phyloP scores from a whole-genome alignment of 257 asterid species.

The Gentiana dahurica region DNA sequence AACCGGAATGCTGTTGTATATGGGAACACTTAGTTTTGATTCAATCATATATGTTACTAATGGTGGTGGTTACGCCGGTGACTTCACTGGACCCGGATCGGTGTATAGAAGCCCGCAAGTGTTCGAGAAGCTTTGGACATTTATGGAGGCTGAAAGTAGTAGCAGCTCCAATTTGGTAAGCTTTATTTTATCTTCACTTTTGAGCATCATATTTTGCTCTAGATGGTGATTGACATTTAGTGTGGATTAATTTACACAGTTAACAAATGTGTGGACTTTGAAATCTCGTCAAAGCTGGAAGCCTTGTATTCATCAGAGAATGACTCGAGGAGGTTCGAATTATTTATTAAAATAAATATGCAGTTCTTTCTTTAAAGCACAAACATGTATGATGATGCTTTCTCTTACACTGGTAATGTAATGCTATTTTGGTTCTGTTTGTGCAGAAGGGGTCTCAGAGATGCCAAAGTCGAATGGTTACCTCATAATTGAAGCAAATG shows the following conservation, averaged over 20 bases:
- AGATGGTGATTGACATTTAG: background rate
- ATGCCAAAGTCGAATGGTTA: conserved; percentile 72
- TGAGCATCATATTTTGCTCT: background rate
- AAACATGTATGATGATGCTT: too few species aligned
- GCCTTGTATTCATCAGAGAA: conserved; percentile 65
- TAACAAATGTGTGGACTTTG: conserved; percentile 77
- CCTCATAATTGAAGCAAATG: conserved; percentile 96
- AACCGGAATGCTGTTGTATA: conserved; percentile 85
- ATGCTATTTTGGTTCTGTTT: conserved; percentile 11
- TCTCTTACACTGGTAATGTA: background rate
- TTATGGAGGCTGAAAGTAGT: conserved; percentile 78
- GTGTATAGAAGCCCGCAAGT: conserved; percentile 88
- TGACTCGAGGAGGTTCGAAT: conserved; percentile 52
- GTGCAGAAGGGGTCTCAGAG: conserved; percentile 44
- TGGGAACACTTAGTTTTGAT: conserved; percentile 74
- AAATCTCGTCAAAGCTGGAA: conserved; percentile 79
- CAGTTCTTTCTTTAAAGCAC: too few species aligned
- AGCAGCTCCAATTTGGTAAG: conserved; percentile 66
- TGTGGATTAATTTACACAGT: conserved; percentile 33
- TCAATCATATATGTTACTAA: conserved; percentile 20
- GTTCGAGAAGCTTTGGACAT: conserved; percentile 87
- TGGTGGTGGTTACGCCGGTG: conserved; percentile 24
- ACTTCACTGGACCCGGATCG: conserved; percentile 52
- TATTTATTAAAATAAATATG: background rate
- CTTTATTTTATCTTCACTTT: conserved; percentile 1